Conservation (phyloP, 441 rosid genomes). For the Populus trichocarpa region DNA sequence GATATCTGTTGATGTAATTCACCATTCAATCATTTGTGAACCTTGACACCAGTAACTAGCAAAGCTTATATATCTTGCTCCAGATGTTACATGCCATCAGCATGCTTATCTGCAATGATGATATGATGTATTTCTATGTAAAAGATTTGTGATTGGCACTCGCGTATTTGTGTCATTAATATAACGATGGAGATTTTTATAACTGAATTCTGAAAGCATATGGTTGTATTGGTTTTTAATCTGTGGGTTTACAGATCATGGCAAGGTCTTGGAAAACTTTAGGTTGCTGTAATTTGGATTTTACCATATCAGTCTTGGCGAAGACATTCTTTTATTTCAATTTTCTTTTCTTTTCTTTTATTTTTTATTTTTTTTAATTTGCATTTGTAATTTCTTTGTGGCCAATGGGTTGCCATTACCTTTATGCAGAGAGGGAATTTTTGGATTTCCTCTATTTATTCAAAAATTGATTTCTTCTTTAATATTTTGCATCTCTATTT, state of each 20-base stretch:
- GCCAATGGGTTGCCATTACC: slow-evolving; percentile 6
- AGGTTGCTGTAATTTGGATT: slow-evolving; percentile 5
- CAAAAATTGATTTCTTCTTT: neutral
- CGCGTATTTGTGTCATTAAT: slow-evolving; percentile 17
- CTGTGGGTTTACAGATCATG: slow-evolving; percentile 11
- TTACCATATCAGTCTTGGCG: neutral
- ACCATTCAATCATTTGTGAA: slow-evolving; percentile 29
- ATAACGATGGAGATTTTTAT: slow-evolving; percentile 15
- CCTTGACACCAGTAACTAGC: slow-evolving; percentile 25
- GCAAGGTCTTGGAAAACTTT: slow-evolving; percentile 3
- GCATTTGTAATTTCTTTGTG: neutral
- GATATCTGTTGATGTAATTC: slow-evolving; percentile 34
- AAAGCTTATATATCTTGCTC: slow-evolving; percentile 10
- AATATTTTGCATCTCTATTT: neutral
- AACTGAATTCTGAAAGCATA: slow-evolving; percentile 17
- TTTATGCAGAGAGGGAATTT: neutral
- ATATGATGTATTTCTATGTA: slow-evolving; percentile 20
- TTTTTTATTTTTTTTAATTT: neutral
- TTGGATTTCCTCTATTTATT: neutral
- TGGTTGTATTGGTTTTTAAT: slow-evolving; percentile 12
- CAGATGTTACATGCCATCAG: slow-evolving; percentile 18
- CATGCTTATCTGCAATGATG: slow-evolving; percentile 16
- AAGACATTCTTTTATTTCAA: neutral
- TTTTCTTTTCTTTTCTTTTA: neutral
- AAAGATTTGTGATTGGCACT: slow-evolving; percentile 19